Conservation (phyloP, 345 rosid genomes). For the Populus ilicifolia region DNA sequence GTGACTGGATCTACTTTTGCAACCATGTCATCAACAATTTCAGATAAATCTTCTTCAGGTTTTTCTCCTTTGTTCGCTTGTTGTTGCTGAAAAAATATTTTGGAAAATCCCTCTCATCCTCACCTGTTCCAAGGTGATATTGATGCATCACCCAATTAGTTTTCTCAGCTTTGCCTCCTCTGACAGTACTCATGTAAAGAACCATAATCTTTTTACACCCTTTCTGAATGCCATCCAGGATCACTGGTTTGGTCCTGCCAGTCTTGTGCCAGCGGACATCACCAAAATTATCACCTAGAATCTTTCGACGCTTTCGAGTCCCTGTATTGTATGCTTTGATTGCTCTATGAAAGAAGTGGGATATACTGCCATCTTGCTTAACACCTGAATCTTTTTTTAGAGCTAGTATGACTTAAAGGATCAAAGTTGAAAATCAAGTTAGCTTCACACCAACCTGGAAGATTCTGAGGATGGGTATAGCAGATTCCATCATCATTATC, state of each 20-base stretch:
- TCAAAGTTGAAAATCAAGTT: slow-evolving; percentile 3
- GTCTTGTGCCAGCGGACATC: slow-evolving; percentile 99
- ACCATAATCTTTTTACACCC: slow-evolving; percentile 97
- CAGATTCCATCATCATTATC: slow-evolving; percentile 88
- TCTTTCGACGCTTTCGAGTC: slow-evolving; percentile 89
- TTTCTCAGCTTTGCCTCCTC: slow-evolving; percentile 75
- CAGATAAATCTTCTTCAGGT: slow-evolving; percentile 46
- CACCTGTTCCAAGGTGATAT: slow-evolving; percentile 84
- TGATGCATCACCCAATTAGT: slow-evolving; percentile 99
- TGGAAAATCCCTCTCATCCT: slow-evolving; percentile 89
- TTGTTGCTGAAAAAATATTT: slow-evolving; percentile 75
- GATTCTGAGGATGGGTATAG: slow-evolving; percentile 87
- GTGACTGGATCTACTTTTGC: slow-evolving; percentile 65
- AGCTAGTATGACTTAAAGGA: background rate
- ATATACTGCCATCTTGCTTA: slow-evolving; percentile 67
- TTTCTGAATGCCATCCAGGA: slow-evolving; percentile 65
- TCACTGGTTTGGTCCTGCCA: slow-evolving; percentile 79
- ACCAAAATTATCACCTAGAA: slow-evolving; percentile 64
- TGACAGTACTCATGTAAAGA: slow-evolving; percentile 48
- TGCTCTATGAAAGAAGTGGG: slow-evolving; percentile 82
- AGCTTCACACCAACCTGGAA: slow-evolving; percentile 59
- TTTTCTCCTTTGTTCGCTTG: slow-evolving; percentile 52
- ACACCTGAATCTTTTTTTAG: slow-evolving; percentile 44
- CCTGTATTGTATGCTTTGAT: slow-evolving; percentile 90
- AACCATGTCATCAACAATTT: slow-evolving; percentile 28